Percentiles rank a stretch among this genome's conserved stretches.
Evolutionary conservation across 495 filamentous ascomycete genomes (phyloP).

Genomic region (Aspergillus nanangensis): DNA sequence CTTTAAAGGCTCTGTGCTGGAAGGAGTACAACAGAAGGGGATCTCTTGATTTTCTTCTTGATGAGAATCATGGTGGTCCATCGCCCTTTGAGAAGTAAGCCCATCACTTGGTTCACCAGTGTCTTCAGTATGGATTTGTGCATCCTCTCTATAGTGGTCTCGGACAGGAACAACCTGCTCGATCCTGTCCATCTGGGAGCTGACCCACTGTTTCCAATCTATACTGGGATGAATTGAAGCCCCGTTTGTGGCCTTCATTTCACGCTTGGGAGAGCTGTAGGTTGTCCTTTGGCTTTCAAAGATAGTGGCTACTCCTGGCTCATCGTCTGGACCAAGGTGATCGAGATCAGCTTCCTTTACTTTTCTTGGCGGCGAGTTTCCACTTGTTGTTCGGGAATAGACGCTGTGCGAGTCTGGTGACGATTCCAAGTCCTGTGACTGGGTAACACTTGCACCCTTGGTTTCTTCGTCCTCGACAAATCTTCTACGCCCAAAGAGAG

Average conservation of each 20-base stretch:
- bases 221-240: constrained; percentile 20
- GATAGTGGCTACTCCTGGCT: constrained; percentile 42
- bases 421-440: constrained; percentile 5
- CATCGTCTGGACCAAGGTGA: constrained; percentile 13
- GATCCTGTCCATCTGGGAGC: constrained; percentile 36
- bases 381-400: constrained; percentile 53
- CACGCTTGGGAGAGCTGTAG: constrained; percentile 32
- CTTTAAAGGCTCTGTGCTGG: no score
- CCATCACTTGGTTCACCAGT: not conserved
- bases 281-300: constrained; percentile 33
- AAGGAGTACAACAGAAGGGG: no score
- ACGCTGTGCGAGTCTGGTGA: constrained; percentile 42
- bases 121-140: constrained; percentile 53
- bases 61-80: no score
- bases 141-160: constrained; percentile 56
- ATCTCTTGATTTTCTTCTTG: not conserved
- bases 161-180: constrained; percentile 25
- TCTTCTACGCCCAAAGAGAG: not conserved
- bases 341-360: constrained; percentile 7
- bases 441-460: not conserved
- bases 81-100: no score
- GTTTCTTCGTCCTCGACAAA: constrained; percentile 1
- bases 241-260: constrained; percentile 3
- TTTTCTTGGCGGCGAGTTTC: constrained; percentile 28
- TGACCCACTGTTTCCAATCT: constrained; percentile 49